phyloP scores from a whole-genome alignment of 129 eudicot species.

The Tagetes patula region DNA sequence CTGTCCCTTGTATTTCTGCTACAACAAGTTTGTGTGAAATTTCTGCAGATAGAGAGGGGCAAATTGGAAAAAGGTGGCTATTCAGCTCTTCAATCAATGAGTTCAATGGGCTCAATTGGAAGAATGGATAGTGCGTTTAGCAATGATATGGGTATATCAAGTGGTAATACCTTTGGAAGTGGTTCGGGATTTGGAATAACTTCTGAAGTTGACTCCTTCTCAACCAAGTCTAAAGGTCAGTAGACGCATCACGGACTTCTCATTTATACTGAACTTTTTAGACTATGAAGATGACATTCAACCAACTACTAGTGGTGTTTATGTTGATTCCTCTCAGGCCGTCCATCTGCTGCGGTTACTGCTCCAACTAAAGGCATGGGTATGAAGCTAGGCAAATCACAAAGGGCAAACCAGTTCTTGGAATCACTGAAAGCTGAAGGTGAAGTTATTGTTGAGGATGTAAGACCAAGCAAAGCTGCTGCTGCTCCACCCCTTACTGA shows the following conservation, averaged over 20 bases:
- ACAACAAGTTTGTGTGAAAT: conserved; percentile 5
- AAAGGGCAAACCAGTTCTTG: conserved; percentile 68
- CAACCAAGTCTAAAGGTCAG: conserved; percentile 82
- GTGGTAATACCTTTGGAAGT: conserved; percentile 61
- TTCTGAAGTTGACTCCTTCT: conserved; percentile 69
- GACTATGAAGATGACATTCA: conserved; percentile 5
- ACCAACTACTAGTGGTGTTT: background rate
- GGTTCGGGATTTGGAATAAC: conserved; percentile 67
- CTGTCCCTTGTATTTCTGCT: background rate
- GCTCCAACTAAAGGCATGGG: conserved; percentile 94
- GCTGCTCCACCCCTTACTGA: conserved; percentile 63
- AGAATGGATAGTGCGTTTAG: conserved; percentile 68
- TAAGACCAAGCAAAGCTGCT: conserved; percentile 56
- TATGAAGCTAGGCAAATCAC: conserved; percentile 83
- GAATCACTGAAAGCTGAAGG: conserved; percentile 92
- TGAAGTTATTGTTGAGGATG: conserved; percentile 77
- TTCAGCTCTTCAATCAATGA: conserved; percentile 66
- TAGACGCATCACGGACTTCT: background rate
- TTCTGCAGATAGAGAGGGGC: conserved; percentile 58
- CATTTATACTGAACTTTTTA: background rate
- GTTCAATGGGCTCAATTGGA: conserved; percentile 52
- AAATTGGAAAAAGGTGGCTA: conserved; percentile 70
- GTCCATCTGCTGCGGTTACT: conserved; percentile 72
- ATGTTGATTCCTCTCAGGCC: conserved; percentile 44
- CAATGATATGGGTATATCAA: conserved; percentile 57